phyloP scores from a whole-genome alignment of 208 protist species.

The Wallacemonas sp. region DNA sequence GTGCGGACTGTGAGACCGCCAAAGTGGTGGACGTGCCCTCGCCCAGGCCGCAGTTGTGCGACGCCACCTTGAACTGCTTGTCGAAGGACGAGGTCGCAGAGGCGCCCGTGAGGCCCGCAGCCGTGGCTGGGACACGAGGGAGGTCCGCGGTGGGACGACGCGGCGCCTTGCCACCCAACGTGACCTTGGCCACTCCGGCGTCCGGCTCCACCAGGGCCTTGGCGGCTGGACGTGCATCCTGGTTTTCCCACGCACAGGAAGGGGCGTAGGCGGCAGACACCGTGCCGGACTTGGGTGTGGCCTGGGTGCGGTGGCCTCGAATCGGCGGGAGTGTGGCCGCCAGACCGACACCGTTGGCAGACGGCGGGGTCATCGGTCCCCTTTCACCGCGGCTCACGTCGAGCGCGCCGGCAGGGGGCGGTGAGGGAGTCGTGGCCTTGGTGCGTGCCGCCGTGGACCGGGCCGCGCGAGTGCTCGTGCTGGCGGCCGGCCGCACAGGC shows the following conservation, averaged over 20 bases:
- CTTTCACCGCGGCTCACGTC: no score
- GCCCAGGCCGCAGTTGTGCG: constrained; percentile 34
- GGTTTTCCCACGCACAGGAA: constrained; percentile 18
- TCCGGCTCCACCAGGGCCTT: constrained; percentile 13
- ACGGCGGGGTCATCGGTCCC: neutral
- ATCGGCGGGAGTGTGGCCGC: constrained; percentile 11
- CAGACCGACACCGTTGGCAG: constrained; percentile 1
- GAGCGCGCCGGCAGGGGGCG: neutral
- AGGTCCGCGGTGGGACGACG: no score
- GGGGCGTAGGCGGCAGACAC: neutral
- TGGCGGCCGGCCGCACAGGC: neutral
- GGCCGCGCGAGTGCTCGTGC: neutral
- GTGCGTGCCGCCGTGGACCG: neutral
- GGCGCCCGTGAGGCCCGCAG: neutral
- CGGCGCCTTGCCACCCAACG: no score
- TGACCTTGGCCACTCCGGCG: no score
- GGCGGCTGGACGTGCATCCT: neutral
- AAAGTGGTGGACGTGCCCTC: neutral
- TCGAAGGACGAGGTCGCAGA: constrained; percentile 29
- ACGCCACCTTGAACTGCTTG: constrained; percentile 25
- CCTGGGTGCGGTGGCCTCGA: no score
- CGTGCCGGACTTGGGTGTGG: no score
- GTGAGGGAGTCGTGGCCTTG: neutral
- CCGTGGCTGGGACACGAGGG: no score
- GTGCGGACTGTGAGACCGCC: neutral